Evolutionary conservation across 495 filamentous ascomycete genomes (phyloP), one percentile per base, ranked within the genome.

Genomic region (Hypoxylon cercidicola): DNA sequence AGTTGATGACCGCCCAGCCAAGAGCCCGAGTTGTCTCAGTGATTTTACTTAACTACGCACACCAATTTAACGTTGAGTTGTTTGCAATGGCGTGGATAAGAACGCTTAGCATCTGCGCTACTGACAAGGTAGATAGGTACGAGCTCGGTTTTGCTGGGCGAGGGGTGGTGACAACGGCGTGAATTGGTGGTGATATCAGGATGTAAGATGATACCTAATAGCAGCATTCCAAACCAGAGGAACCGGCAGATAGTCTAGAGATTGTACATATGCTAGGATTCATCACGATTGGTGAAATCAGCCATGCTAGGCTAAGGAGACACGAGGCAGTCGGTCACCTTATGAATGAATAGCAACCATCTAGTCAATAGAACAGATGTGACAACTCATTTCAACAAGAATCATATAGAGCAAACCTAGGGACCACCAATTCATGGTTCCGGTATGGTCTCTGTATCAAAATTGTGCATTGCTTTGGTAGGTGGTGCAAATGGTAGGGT

Each of bases 171-270:
- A 43, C 32, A 37, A 18, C 44, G 64, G 49, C 49, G 64, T 58
- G 41, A 55, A 37, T 55, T 64, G 55, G 37, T 28, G 50, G 55
- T 48, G 50, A 55, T 15, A 63, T n/a, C 20, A 45, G 60, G 45
- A 57, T 43, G 55, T 39, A 55, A 56, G 62, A 64, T 51, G 62
- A 64, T 68, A 68, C 65, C 60, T 68, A 63, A 48, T 41, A 51
- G 45, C 35, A 61, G 43, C 28, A 46, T 32, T 46, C 62, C 15
- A 46, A 7, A 20, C 10, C 53, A 58, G 45, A 44, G 28, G 40
- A 45, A 15, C 40, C 32, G 52, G 49, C 49, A 19, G n/a, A 60
- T 56, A 41, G 39, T 35, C 9, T 19, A 49, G 55, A 62, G 59
- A 63, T 59, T 68, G 64, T 68, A 68, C 59, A 62, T 67, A 67